Evolutionary conservation across 176 grass and related monocot genomes (phyloP).

Genomic region (barley (Hordeum vulgare)): DNA sequence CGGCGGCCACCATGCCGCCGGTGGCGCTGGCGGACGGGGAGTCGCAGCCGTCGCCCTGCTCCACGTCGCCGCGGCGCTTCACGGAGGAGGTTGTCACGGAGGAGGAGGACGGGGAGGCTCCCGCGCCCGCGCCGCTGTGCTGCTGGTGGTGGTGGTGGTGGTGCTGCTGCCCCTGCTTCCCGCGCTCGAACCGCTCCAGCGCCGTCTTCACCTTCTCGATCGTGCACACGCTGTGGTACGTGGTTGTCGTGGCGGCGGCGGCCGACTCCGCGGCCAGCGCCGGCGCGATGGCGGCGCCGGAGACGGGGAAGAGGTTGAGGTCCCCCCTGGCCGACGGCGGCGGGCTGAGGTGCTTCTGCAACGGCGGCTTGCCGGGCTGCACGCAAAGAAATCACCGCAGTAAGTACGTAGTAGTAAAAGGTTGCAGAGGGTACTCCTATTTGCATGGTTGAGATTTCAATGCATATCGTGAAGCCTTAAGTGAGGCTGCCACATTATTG

Average conservation of each 20-base stretch:
- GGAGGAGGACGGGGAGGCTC: constrained; percentile 56
- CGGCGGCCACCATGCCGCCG: constrained; percentile 63
- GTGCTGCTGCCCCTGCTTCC: constrained; percentile 26
- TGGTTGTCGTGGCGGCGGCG: not conserved
- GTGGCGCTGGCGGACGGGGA: constrained; percentile 19
- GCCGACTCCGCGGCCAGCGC: not conserved
- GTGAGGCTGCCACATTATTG: not conserved
- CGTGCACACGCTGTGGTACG: constrained; percentile 90
- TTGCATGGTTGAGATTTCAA: not conserved
- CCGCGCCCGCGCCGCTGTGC: not conserved
- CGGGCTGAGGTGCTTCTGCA: constrained; percentile 31
- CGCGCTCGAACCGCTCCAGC: constrained; percentile 68
- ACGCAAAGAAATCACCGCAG: not conserved
- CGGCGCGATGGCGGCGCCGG: not conserved
- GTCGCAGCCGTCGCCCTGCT: constrained; percentile 64
- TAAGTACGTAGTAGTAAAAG: no score
- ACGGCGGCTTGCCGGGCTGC: constrained; percentile 48
- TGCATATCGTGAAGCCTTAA: not conserved
- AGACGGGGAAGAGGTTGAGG: constrained; percentile 46
- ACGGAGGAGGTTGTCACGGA: constrained; percentile 57
- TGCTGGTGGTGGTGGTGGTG: constrained; percentile 21
- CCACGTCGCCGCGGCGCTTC: constrained; percentile 44
- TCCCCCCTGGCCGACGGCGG: not conserved
- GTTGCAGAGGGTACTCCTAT: no score
- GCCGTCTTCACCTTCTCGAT: constrained; percentile 82